Base-by-base conservation (phyloP, 2,329 filamentous ascomycete genomes). In the Plectosphaerella cucumerina region DNA sequence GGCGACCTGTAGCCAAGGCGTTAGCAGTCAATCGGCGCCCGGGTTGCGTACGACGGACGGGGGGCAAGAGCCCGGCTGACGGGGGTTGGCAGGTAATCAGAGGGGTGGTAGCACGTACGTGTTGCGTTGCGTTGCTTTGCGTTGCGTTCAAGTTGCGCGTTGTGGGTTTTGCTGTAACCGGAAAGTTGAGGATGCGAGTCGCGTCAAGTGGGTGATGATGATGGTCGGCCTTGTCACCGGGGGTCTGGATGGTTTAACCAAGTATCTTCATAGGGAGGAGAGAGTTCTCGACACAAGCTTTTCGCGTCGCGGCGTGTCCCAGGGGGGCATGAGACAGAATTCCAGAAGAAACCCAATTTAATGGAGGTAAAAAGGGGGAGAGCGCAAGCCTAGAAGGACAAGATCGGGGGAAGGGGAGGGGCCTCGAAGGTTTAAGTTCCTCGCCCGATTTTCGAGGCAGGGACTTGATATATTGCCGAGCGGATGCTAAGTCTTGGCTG, bases 401-500 rank as follows among this genome's bases (percentile, higher is more conserved):
- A 48, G 33, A 15, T 31, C 26, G 20, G 15, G 22, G 18, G 35
- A 31, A 47, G 26, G 17, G 31, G 21, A 14, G 22, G 34, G 14
- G 23, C 5, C 22, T 15, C 15, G 43, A 31, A 33, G 33, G 18
- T 45, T 33, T n/a, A n/a, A n/a, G n/a, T n/a, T 21, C 12, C 12
- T 18, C 11, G 23, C 18, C 45, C 18, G 35, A 39, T 22, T 39
- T 39, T 47, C 45, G 45, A 26, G 45, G 20, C 33, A 47, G 34
- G 33, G 34, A 47, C 45, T 47, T 39, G 33, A 47, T 47, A 47
- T 47, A 39, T 23, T 47, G 33, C 33, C 6, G 33, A 9, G 18
- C 45, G 45, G 45, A 23, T 34, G 45, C 11, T 3, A 47, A 26
- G 45, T 47, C 45, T 47, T 47, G 45, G 45, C 45, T 23, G 9